Evolutionary conservation across 805 yeast species (phyloP), one percentile per base, ranked within the genome.

Genomic region (Candida nanaspora): DNA sequence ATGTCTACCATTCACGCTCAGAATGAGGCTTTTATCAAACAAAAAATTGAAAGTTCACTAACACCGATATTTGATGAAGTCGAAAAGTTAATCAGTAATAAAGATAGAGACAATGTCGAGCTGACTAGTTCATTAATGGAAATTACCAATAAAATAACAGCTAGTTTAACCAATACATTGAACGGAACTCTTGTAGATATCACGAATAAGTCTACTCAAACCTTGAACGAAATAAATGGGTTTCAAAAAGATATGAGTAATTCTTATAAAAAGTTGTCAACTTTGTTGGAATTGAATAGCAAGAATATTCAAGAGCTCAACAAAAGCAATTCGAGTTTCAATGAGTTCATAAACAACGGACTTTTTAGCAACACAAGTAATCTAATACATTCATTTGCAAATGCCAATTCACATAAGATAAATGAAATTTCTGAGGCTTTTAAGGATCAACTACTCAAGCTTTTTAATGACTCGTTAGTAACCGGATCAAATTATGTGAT

Each of bases 1-100:
- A 43, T 62, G 35, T 45, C 53, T 30, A 41, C 47, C 4, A 51
- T 48, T 14, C 55, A 52, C 19, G 31, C 19, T 9, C 38, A 44
- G 4, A 42, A 41, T 13, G 47, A 46, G 9, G 20, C 25, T 9
- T 49, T 47, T 21, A 40, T 57, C 15, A 41, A 41, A 4, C 38
- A 43, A 8, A 45, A 44, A 18, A 41, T 57, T 19, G 42, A 50
- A 13, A 35, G 38, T 2, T 35, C 42, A 13, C 33, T 56, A 6
- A 40, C 36, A 22, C 47, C 46, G 1, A 45, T 54, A 33, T 44
- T 40, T 10, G 21, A 38, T 16, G 42, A 39, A 15, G 38, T 57
- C n/a, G 6, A 9, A 8, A 6, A 6, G 38, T 31, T 29, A 41
- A 43, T 36, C 19, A 13, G 8, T 9, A 25, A 8, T 22, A 35